Evolutionary conservation across 192 early-diverging fungal species (phyloP), one percentile per base, ranked within the genome.

Genomic region (Backusella tarrabulga): DNA sequence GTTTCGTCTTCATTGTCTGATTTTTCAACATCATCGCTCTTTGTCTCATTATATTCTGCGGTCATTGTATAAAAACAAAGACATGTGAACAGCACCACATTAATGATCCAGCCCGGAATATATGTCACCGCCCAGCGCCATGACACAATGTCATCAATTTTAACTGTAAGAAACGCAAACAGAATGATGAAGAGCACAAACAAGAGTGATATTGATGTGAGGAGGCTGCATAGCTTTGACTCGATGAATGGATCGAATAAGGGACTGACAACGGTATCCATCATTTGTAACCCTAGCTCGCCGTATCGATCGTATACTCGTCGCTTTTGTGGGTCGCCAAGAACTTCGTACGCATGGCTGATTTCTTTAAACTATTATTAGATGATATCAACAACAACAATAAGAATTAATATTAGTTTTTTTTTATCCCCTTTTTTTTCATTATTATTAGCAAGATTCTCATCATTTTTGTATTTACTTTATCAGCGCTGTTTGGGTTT

Each of bases 271-370:
- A 93, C 80, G 0, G 91, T 88, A 71, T 88, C 91, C 67, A 92
- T 86, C 93, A 95, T 95, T 50, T 90, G 83, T 2, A 95, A 80
- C 35, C 93, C 93, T 73, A 92, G 86, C 73, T 92, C 91, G 66
- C 93, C 93, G 81, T 97, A 97, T 77, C 91, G 90, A 86, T 98
- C 96, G 83, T 97, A 99, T 21, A 99, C 90, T 34, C 91, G 77
- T 15, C 96, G 90, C 76, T 94, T 95, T 77, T 97, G 92, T 41
- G 88, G 86, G 79, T 95, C 93, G 19, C 88, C 82, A 38, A 92
- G 85, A 9, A 91, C 77, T 74, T 96, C 94, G 80, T 97, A 97
- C 32, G 97, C 96, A 77, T 93, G 90, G 41, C 89, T 90, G 66
- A 99, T 93, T 23, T 88, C 85, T 82, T 96, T 93, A 83, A 98